Percentiles rank a stretch among this genome's conserved stretches.
Conservation (phyloP, 2,329 filamentous ascomycete genomes). For the Penicillium polonicum region DNA sequence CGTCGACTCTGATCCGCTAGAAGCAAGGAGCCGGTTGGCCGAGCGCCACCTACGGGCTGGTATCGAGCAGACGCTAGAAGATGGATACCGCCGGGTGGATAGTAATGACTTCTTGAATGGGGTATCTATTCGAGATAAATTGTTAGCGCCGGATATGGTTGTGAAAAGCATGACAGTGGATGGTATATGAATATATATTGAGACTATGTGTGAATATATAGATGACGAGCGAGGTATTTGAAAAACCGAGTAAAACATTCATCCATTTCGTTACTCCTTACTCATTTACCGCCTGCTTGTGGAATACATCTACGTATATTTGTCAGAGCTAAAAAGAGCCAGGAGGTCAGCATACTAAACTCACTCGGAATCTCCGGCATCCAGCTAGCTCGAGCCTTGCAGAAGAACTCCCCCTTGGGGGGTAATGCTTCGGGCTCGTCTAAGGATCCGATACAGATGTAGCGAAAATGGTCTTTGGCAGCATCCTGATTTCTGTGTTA, state of each 20-base stretch:
- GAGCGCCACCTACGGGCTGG: conserved; percentile 41
- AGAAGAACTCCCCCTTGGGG: conserved; percentile 58
- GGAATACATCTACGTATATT: conserved; percentile 41
- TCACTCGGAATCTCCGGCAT: conserved; percentile 51
- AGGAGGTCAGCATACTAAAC: conserved; percentile 13
- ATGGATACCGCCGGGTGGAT: conserved; percentile 38
- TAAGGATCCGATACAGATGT: conserved; percentile 52
- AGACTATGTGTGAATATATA: not conserved
- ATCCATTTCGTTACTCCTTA: conserved; percentile 19
- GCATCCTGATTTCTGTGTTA: conserved; percentile 24
- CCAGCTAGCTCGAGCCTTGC: conserved; percentile 49
- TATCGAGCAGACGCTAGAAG: conserved; percentile 42
- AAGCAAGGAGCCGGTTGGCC: conserved; percentile 42
- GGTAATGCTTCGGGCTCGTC: conserved; percentile 51
- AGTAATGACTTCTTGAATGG: conserved; percentile 43
- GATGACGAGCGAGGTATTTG: not conserved
- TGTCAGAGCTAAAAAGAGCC: conserved; percentile 9
- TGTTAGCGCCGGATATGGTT: conserved; percentile 30
- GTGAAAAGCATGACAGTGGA: conserved; percentile 22
- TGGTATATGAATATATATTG: not conserved
- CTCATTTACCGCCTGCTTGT: conserved; percentile 49
- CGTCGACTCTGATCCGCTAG: conserved; percentile 39
- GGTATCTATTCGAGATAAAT: conserved; percentile 25
- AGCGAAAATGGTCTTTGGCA: conserved; percentile 38
- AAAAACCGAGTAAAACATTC: not conserved